Percentiles rank a stretch among this genome's conserved stretches.
phyloP scores from a whole-genome alignment of 345 rosid species.

The Odontarrhena argentea region DNA sequence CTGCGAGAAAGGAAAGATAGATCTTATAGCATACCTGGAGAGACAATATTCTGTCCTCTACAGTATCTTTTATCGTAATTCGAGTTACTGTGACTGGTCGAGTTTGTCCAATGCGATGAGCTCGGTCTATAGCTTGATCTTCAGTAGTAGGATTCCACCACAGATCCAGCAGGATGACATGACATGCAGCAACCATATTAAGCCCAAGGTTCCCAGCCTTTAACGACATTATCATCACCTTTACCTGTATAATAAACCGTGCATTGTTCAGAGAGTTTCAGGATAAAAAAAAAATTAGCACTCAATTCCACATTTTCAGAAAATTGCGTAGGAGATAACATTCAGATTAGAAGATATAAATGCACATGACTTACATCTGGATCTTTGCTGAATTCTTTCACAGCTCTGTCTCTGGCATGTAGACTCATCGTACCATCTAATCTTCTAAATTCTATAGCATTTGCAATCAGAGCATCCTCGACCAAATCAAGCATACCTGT shows the following conservation, averaged over 20 bases:
- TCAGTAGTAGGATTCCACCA: constrained; percentile 96
- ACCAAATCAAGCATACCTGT: constrained; percentile 88
- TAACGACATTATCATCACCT: constrained; percentile 90
- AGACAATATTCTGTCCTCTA: constrained; percentile 83
- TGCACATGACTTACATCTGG: constrained; percentile 57
- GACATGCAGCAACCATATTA: constrained; percentile 96
- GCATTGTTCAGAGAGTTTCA: constrained; percentile 21
- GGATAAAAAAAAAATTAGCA: constrained; percentile 17
- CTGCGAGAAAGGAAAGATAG: constrained; percentile 6
- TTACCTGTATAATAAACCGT: constrained; percentile 50
- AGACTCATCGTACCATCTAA: constrained; percentile 91
- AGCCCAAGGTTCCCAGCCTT: constrained; percentile 98
- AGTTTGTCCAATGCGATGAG: constrained; percentile 98
- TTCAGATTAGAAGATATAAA: neutral
- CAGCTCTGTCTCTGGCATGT: constrained; percentile 75
- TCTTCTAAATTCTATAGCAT: constrained; percentile 67
- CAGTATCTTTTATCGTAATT: constrained; percentile 75
- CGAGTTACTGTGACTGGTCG: constrained; percentile 92
- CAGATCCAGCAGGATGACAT: constrained; percentile 90
- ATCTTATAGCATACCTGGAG: constrained; percentile 66
- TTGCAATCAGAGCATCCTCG: constrained; percentile 55
- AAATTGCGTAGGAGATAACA: neutral
- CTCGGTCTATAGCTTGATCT: constrained; percentile 65
- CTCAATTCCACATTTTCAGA: neutral
- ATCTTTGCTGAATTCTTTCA: constrained; percentile 77